Evolutionary conservation across 2,329 filamentous ascomycete species (phyloP), one percentile per base, ranked within the genome.

Genomic region (Juglanconis juglandina): DNA sequence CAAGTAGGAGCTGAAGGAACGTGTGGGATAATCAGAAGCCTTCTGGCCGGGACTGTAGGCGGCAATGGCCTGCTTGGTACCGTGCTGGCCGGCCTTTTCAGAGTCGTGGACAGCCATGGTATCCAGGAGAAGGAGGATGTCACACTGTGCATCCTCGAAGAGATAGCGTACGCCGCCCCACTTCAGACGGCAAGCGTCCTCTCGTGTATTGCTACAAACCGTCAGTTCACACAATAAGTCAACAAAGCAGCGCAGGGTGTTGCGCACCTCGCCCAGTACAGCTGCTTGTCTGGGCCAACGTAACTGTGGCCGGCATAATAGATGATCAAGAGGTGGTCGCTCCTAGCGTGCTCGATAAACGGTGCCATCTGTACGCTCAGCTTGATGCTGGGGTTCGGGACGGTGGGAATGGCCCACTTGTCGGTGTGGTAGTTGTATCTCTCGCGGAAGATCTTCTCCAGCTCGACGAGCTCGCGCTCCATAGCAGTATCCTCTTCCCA

Each of bases 231-330:
- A n/a, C 5, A 41, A 9, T 24, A 48, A 6, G 5, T 11, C 9
- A 8, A 47, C 4, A 35, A 10, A 10, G 24, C 13, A 24, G n/a
- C 4, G 46, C 3, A 24, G 30, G 33, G 11, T 37, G 33, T 17
- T 9, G 30, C 41, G 17, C 78, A 88, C 86, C 83, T 84, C 60
- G 86, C 84, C 86, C 86, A 88, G 70, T 86, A 87, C 33, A 87
- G 75, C 70, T 87, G 83, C 66, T 81, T 81, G 69, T 88, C 83
- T 10, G 77, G 66, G n/a, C 81, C 80, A 44, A 83, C 74, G 66
- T 81, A 87, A 64, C 84, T 83, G 68, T 86, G 77, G 35, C 86
- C 86, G 64, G 82, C 82, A 69, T 88, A 88, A 70, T 87, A 87
- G 63, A 88, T 79, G 63, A 88, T 84, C 63, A 87, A 72, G 30